phyloP scores from a whole-genome alignment of 805 yeast genomes.

The Yamadazyma phyllophila region DNA sequence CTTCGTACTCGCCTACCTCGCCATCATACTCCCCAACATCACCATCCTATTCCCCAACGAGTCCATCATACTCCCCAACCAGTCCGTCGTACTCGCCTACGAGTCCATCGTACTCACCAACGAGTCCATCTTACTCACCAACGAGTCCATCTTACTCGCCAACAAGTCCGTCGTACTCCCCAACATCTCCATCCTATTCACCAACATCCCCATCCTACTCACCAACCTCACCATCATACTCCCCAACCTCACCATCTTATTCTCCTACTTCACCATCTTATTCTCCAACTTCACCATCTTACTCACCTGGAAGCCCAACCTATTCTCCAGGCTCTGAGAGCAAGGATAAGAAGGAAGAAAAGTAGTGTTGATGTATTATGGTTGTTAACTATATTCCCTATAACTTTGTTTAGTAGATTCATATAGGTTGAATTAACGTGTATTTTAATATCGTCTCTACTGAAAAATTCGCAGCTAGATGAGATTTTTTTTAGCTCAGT shows the following conservation, averaged over 20 bases:
- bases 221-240: constrained; percentile 71
- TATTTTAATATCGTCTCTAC: background rate
- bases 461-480: constrained; percentile 1
- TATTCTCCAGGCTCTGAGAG: constrained; percentile 50
- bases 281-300: constrained; percentile 67
- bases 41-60: constrained; percentile 63
- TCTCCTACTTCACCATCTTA: constrained; percentile 74
- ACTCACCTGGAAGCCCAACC: constrained; percentile 78
- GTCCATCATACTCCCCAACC: constrained; percentile 76
- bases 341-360: constrained; percentile 19
- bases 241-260: constrained; percentile 63
- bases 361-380: background rate
- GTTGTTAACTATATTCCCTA: background rate
- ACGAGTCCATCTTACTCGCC: constrained; percentile 73
- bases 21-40: constrained; percentile 83
- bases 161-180: constrained; percentile 76
- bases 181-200: constrained; percentile 66
- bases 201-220: constrained; percentile 82
- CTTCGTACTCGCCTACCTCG: constrained; percentile 70
- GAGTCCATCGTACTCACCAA: constrained; percentile 60
- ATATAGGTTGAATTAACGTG: constrained; percentile 3
- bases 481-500: background rate
- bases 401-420: constrained; percentile 4
- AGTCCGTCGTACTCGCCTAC: constrained; percentile 78
- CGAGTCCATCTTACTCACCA: constrained; percentile 61